phyloP scores from a whole-genome alignment of 1,284 basidiomycete genomes.

The Tetrapyrgos nigripes region DNA sequence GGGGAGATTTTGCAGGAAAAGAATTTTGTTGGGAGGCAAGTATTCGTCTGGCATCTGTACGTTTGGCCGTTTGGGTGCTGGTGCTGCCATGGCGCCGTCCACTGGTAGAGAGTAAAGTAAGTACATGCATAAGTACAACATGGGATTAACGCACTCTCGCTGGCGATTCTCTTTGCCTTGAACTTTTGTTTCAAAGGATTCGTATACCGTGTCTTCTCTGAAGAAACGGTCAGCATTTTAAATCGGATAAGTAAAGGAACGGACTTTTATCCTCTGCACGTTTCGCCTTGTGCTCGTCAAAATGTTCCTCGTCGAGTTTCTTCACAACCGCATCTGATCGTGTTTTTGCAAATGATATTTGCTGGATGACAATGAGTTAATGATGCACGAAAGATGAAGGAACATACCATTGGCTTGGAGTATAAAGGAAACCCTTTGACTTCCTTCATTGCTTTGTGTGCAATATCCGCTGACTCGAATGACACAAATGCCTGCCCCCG shows the following conservation, averaged over 20 bases:
- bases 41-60: slow-evolving; percentile 99
- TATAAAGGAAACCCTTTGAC: slow-evolving; percentile 95
- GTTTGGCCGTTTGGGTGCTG: slow-evolving; percentile 76
- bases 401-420: slow-evolving; percentile 92
- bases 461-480: slow-evolving; percentile 82
- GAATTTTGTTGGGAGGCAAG: slow-evolving; percentile 97
- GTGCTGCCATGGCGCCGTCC: slow-evolving; percentile 70
- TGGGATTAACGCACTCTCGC: slow-evolving; percentile 62
- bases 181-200: slow-evolving; percentile 90
- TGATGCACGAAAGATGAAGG: not conserved
- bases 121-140: slow-evolving; percentile 1
- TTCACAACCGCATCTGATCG: slow-evolving; percentile 91
- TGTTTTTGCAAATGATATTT: slow-evolving; percentile 92
- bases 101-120: slow-evolving; percentile 47
- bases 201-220: slow-evolving; percentile 81
- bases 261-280: slow-evolving; percentile 86
- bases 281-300: slow-evolving; percentile 78
- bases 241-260: slow-evolving; percentile 24
- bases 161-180: slow-evolving; percentile 78
- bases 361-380: slow-evolving; percentile 51
- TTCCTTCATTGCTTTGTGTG: slow-evolving; percentile 89
- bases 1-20: slow-evolving; percentile 98
- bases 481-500: slow-evolving; percentile 98
- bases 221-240: not conserved
- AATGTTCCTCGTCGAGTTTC: slow-evolving; percentile 66